Percentiles rank a stretch among this genome's conserved stretches.
Evolutionary conservation across 2,329 filamentous ascomycete genomes (phyloP).

Genomic region (Fusarium dimerum): DNA sequence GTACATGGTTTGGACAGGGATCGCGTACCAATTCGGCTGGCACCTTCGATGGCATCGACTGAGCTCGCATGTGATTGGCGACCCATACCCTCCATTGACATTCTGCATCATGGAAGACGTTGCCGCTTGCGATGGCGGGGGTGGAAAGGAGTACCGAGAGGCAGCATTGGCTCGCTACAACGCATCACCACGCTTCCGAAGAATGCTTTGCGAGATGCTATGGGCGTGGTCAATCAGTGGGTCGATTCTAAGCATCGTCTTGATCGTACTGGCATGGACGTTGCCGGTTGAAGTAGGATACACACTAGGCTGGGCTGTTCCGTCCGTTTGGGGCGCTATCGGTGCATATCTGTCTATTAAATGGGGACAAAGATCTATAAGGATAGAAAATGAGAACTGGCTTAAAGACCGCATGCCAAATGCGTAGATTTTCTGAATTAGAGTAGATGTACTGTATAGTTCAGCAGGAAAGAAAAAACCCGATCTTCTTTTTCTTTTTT

Average conservation of each 20-base stretch:
- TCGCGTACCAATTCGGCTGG: constrained; percentile 13
- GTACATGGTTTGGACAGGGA: constrained; percentile 19
- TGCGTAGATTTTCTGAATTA: too few relatives aligned
- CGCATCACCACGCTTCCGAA: constrained; percentile 12
- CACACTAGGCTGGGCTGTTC: constrained; percentile 11
- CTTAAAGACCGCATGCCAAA: neutral
- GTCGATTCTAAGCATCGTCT: neutral
- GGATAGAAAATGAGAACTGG: constrained; percentile 18
- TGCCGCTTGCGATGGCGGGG: constrained; percentile 14
- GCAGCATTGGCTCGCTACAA: constrained; percentile 13
- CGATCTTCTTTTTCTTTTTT: too few relatives aligned
- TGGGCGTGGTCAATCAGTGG: constrained; percentile 13
- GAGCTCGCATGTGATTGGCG: constrained; percentile 11
- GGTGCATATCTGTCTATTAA: constrained; percentile 13
- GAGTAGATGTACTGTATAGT: too few relatives aligned
- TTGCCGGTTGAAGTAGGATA: constrained; percentile 13
- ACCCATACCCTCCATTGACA: constrained; percentile 10
- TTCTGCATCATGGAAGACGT: constrained; percentile 19
- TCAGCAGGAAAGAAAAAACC: too few relatives aligned
- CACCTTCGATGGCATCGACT: constrained; percentile 8
- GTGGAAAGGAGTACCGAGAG: constrained; percentile 11
- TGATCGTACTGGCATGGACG: constrained; percentile 9
- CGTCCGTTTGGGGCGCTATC: constrained; percentile 12
- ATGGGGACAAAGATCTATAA: constrained; percentile 17
- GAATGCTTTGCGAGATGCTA: constrained; percentile 15